These are phyloP conservation scores for Symbiodinium pilosum DNA, from an alignment of 73 alveolate genomes.

Conservation along the genomic window DNA sequence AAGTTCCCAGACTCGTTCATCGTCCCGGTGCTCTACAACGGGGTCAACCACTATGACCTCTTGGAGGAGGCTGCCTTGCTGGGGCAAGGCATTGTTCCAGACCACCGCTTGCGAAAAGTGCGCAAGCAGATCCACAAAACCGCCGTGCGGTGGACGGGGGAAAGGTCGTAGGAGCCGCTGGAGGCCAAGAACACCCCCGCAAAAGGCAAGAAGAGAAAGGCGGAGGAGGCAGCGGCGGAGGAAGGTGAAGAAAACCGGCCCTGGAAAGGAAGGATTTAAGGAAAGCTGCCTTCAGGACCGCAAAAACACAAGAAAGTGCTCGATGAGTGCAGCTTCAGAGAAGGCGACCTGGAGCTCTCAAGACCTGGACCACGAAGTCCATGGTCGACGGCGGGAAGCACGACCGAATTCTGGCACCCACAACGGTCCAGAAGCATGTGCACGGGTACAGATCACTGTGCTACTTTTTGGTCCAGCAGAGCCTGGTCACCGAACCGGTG, in stretches of 20 bases:
- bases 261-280: too few species aligned
- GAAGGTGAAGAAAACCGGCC: too few species aligned
- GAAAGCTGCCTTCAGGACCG: too few species aligned
- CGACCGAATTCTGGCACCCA: background rate
- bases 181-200: background rate
- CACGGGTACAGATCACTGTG: background rate
- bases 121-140: background rate
- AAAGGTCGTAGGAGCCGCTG: background rate
- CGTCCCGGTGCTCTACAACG: background rate
- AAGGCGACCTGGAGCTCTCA: background rate
- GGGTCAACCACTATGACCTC: background rate
- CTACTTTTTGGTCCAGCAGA: background rate
- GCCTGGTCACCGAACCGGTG: background rate
- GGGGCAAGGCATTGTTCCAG: background rate
- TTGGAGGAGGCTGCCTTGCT: background rate
- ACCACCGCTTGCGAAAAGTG: background rate
- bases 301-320: background rate
- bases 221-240: too few species aligned
- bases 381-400: background rate
- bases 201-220: too few species aligned
- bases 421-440: background rate
- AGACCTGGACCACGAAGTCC: background rate
- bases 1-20: background rate
- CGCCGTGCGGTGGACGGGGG: background rate
- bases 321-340: background rate